phyloP scores from a whole-genome alignment of 768 basidiomycete species.

The Calocera viscosa region DNA sequence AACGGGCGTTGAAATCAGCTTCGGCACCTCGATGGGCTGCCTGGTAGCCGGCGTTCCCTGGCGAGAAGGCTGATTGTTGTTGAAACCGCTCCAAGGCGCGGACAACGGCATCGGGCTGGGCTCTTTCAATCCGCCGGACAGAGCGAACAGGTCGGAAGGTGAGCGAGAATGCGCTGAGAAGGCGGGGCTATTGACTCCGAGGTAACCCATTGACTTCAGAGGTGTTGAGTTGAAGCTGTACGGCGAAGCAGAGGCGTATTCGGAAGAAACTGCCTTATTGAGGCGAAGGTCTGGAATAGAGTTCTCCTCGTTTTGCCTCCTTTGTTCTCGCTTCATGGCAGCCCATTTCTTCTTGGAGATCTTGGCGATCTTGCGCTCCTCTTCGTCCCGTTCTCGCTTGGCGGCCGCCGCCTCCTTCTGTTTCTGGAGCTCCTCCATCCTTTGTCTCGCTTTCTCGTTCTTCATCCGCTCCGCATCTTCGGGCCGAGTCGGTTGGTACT shows the following conservation, averaged over 20 bases:
- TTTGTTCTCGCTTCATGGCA: neutral
- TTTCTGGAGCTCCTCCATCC: neutral
- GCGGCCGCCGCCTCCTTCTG: neutral
- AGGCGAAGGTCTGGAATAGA: neutral
- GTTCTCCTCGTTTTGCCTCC: neutral
- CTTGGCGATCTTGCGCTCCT: neutral
- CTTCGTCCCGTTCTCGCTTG: neutral
- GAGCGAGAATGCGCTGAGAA: neutral
- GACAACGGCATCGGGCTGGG: neutral
- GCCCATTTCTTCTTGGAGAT: constrained; percentile 5
- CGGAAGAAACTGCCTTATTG: neutral
- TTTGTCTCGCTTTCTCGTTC: neutral
- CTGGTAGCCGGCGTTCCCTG: neutral
- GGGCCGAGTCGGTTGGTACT: constrained; percentile 2
- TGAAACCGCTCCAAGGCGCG: neutral
- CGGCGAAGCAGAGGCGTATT: neutral
- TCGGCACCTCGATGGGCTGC: neutral
- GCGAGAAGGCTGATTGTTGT: neutral
- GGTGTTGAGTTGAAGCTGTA: neutral
- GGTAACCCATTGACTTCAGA: neutral
- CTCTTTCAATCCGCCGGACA: neutral
- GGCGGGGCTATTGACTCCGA: neutral
- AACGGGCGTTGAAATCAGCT: neutral
- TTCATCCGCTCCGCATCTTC: neutral
- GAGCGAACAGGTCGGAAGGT: neutral